These are phyloP conservation scores for Tolypocladium ovalisporum DNA, from an alignment of 2,329 filamentous ascomycete species.

Conservation along the genomic window DNA sequence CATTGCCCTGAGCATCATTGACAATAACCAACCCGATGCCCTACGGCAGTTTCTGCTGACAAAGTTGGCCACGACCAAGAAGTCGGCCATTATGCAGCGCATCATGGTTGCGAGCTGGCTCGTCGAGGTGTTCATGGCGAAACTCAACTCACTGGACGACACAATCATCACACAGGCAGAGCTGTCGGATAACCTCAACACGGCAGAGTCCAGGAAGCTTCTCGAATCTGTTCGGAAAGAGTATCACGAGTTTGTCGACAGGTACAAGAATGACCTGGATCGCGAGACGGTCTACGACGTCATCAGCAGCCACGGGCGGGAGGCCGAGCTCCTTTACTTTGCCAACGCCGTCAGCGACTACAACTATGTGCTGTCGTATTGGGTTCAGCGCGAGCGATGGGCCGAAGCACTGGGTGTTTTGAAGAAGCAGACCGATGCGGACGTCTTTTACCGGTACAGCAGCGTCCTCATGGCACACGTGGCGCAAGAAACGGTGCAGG, in stretches of 20 bases:
- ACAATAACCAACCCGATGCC: conserved; percentile 82
- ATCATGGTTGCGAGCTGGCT: conserved; percentile 95
- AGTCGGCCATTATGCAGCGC: conserved; percentile 78
- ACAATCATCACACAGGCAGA: conserved; percentile 85
- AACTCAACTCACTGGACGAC: conserved; percentile 88
- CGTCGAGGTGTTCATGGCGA: conserved; percentile 93
- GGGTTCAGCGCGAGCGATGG: conserved; percentile 95
- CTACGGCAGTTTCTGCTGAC: conserved; percentile 80
- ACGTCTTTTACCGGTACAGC: conserved; percentile 94
- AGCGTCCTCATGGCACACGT: conserved; percentile 92
- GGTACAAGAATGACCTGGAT: conserved; percentile 80
- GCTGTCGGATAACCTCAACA: conserved; percentile 59
- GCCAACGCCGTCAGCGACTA: conserved; percentile 83
- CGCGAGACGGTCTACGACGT: conserved; percentile 90
- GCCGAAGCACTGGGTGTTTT: conserved; percentile 74
- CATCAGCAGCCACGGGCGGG: conserved; percentile 87
- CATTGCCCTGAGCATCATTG: conserved; percentile 82
- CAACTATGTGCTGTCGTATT: conserved; percentile 91
- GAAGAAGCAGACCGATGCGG: conserved; percentile 83
- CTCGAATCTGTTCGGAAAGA: conserved; percentile 62
- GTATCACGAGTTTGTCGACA: conserved; percentile 78
- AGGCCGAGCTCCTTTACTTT: conserved; percentile 86
- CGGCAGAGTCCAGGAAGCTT: conserved; percentile 60
- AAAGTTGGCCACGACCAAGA: conserved; percentile 73
- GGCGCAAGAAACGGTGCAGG: conserved; percentile 79